phyloP scores from a whole-genome alignment of 768 basidiomycete species.

The Baorangia bicolor region DNA sequence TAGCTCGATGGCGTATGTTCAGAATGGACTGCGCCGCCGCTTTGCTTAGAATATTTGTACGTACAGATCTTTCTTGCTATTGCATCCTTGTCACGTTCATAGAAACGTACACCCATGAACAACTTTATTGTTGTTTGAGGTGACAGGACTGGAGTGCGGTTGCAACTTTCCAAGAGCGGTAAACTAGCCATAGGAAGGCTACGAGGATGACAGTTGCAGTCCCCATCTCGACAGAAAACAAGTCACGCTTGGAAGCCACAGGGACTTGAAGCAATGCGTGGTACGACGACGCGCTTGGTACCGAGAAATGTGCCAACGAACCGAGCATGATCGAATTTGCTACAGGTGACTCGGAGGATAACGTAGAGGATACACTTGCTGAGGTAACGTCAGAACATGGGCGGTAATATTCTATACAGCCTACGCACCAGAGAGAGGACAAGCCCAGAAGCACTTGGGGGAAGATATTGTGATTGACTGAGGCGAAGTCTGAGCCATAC shows the following conservation, averaged over 20 bases:
- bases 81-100: constrained; percentile 13
- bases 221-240: constrained; percentile 35
- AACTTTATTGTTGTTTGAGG: constrained; percentile 26
- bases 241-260: constrained; percentile 33
- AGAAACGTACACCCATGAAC: constrained; percentile 4
- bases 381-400: constrained; percentile 2
- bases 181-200: constrained; percentile 36
- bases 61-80: constrained; percentile 30
- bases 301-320: constrained; percentile 17
- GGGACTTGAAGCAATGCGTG: constrained; percentile 28
- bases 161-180: constrained; percentile 27
- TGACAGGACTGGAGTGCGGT: constrained; percentile 16
- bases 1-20: constrained; percentile 17
- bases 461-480: constrained; percentile 23
- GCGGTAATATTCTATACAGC: neutral
- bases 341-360: constrained; percentile 20
- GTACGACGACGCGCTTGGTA: constrained; percentile 6
- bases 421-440: constrained; percentile 26
- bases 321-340: constrained; percentile 24
- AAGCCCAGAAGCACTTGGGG: constrained; percentile 36
- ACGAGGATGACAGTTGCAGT: constrained; percentile 33
- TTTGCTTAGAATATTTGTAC: constrained; percentile 30
- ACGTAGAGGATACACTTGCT: constrained; percentile 4
- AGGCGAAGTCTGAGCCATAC: constrained; percentile 5
- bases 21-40: constrained; percentile 5